phyloP scores from a whole-genome alignment of 768 basidiomycete species.

The Pisolithus microcarpus region DNA sequence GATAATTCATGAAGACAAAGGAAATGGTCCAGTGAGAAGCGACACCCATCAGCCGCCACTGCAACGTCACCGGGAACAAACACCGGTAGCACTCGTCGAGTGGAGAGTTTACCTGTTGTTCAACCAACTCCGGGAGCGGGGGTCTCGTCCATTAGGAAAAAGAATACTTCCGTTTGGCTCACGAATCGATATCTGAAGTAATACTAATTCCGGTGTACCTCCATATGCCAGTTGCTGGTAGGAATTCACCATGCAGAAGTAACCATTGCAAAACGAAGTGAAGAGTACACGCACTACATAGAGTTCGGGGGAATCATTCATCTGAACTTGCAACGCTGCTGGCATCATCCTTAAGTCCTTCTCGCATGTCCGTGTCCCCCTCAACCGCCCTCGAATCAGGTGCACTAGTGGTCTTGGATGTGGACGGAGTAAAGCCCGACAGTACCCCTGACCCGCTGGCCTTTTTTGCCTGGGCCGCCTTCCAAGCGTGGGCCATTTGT shows the following conservation, averaged over 20 bases:
- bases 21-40: not conserved
- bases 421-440: conserved; percentile 45
- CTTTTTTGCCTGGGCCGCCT: conserved; percentile 43
- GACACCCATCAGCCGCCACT: too few relatives aligned
- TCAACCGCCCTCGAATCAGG: conserved; percentile 1
- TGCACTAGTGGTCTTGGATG: conserved; percentile 9
- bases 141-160: too few relatives aligned
- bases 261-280: not conserved
- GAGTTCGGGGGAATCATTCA: conserved; percentile 16
- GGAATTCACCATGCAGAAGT: not conserved
- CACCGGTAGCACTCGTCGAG: too few relatives aligned
- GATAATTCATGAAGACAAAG: not conserved
- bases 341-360: conserved; percentile 21
- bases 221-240: too few relatives aligned
- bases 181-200: too few relatives aligned
- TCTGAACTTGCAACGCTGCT: conserved; percentile 50
- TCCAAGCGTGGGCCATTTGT: conserved; percentile 93
- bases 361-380: conserved; percentile 20
- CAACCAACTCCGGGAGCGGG: too few relatives aligned
- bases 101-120: too few relatives aligned
- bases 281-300: not conserved
- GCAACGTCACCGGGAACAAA: not conserved
- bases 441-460: conserved; percentile 29
- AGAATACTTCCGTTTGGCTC: too few relatives aligned
- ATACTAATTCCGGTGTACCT: not conserved